Evolutionary conservation across 2,329 filamentous ascomycete species (phyloP), one percentile per base, ranked within the genome.

Genomic region (Hypocrella siamensis): DNA sequence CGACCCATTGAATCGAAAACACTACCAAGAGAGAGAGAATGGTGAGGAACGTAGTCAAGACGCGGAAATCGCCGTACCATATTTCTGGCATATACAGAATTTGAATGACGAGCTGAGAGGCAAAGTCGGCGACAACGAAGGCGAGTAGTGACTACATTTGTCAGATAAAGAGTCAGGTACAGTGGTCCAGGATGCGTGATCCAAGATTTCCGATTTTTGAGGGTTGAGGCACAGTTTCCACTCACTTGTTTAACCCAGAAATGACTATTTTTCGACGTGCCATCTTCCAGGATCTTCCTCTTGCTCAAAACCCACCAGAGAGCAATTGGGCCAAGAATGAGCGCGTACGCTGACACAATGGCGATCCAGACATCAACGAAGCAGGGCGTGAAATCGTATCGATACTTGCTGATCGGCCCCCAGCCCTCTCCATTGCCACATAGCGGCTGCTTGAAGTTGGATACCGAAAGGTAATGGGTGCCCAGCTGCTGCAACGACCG

Each of bases 331-430:
- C 90, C 90, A 40, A 78, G 67, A 17, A 94, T 34, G 17, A 94
- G 63, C 12, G 88, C 86, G 59, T 79, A 92, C 11, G 65, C 66
- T 7, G 83, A 82, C 18, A 93, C 81, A 2, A 67, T 59, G 21
- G 80, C 73, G 36, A 96, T 72, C 73, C 83, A 86, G 16, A 93
- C 72, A 52, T 98, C 92, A 46, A 96, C 75, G 51, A 98, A 98
- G 62, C 90, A 98, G 26, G 90, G 88, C 12, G 90, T 96, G 47
- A 98, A 85, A 59, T 98, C 90, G 56, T 84, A 94, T 53, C 88
- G 70, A 42, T 75, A 66, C 22, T 77, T 75, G 56, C 85, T 94
- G 51, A 98, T 52, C 16, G 90, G 90, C 1, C 92, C 92, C 90
- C 90, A 98, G 47, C 90, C 92, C 57, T 96, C 88, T 33, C 67